Conservation (phyloP, 164 flowering plant genomes). For the Annona cherimola region DNA sequence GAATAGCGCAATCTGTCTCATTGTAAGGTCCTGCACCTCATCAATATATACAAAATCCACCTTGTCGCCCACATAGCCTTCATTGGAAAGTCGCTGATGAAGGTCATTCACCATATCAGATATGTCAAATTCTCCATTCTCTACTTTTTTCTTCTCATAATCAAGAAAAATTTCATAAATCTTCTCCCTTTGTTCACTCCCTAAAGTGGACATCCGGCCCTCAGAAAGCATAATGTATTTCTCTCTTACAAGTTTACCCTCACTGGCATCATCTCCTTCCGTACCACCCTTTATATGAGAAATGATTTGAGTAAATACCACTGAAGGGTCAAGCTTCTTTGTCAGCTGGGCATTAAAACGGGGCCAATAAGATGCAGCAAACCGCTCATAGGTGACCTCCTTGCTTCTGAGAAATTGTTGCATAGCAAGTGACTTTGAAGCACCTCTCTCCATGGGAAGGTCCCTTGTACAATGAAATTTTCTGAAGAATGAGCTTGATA, state of each 20-base stretch:
- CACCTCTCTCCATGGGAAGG: conserved; percentile 13
- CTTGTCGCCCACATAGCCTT: conserved; percentile 32
- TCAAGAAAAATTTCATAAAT: conserved; percentile 48
- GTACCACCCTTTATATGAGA: conserved; percentile 68
- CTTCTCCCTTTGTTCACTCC: conserved; percentile 30
- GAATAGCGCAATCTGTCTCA: conserved; percentile 69
- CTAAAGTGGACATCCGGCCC: conserved; percentile 39
- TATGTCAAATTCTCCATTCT: conserved; percentile 58
- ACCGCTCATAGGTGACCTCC: conserved; percentile 53
- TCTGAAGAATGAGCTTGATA: conserved; percentile 53
- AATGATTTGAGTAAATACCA: conserved; percentile 67
- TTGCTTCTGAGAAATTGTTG: conserved; percentile 39
- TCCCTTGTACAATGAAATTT: conserved; percentile 34
- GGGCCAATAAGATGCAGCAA: conserved; percentile 62
- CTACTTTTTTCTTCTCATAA: conserved; percentile 56
- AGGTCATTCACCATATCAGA: conserved; percentile 69
- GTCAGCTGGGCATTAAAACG: conserved; percentile 46
- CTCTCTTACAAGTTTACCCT: conserved; percentile 34
- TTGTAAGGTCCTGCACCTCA: conserved; percentile 80
- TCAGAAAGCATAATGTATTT: conserved; percentile 46
- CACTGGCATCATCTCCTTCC: conserved; percentile 21
- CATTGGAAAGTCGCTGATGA: conserved; percentile 39
- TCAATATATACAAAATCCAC: conserved; percentile 75
- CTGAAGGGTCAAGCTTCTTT: conserved; percentile 51
- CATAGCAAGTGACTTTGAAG: conserved; percentile 33